Evolutionary conservation across 768 basidiomycete genomes (phyloP), one percentile per base, ranked within the genome.

Genomic region (Fibroporia radiculosa): DNA sequence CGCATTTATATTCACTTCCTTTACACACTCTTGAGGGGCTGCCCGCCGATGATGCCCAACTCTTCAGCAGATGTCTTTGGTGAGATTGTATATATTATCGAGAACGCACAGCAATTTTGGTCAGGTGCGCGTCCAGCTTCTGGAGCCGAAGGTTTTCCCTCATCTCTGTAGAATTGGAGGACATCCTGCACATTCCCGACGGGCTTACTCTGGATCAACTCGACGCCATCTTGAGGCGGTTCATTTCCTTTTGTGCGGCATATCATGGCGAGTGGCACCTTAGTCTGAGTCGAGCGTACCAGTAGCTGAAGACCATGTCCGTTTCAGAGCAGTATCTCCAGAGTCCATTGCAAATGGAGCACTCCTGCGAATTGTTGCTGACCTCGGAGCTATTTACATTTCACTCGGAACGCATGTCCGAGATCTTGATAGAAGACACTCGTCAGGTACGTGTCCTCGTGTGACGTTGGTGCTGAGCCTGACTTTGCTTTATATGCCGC

Each of bases 401-500:
- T 56, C 92, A 97, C 62, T 92, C 89, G 3, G 92, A 93, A 58
- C 71, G 95, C 26, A 93, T 93, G 88, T 78, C 82, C 44, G 85
- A 90, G 52, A 74, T 86, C 32, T 67, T 92, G 38, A 68, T 84
- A 28, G 73, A 81, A 38, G 81, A 89, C 54, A 76, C 77, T 11
- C 72, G 75, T 59, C 69, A 72, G 57, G 86, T 91, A 58, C 57
- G 80, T 62, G 10, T 39, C 23, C 7, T 5, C n/a, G 6, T 20
- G 43, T 13, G 16, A 20, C 27, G 25, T 5, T 26, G 10, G 38
- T 16, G 1, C 6, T 37, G 13, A 34, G 25, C 48, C 44, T 31
- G 28, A 8, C 29, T 28, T 27, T 11, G n/a, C 32, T 38, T 36
- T 47, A 20, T 33, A 23, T 13, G 18, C 32, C 29, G 35, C 54